phyloP scores from a whole-genome alignment of 208 protist species.

The Strigomonas culicis region DNA sequence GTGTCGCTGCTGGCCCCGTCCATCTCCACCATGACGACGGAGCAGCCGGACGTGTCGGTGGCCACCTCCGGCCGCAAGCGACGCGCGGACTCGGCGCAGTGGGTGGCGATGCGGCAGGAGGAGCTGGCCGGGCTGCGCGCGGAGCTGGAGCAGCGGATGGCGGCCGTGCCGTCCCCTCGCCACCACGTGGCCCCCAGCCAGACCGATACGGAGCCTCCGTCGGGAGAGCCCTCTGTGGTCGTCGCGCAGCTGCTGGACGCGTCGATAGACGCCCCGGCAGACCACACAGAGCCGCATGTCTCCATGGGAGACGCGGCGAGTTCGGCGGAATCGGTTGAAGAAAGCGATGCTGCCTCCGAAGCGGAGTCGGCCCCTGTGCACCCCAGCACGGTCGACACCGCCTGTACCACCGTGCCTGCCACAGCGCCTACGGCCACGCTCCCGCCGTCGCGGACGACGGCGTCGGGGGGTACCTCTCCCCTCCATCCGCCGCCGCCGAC shows the following conservation, averaged over 20 bases:
- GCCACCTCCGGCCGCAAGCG: not conserved
- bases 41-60: not conserved
- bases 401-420: no score
- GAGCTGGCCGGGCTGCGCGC: slow-evolving; percentile 41
- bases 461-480: not conserved
- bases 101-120: slow-evolving; percentile 32
- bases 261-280: not conserved
- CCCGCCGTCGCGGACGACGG: no score
- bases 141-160: slow-evolving; percentile 21
- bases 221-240: not conserved
- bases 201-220: not conserved
- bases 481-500: not conserved
- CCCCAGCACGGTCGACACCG: no score
- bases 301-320: not conserved
- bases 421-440: no score
- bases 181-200: not conserved
- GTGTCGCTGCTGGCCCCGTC: not conserved
- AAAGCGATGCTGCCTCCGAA: no score
- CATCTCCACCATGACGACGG: not conserved
- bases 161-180: not conserved
- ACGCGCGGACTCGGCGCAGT: slow-evolving; percentile 21
- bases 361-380: no score
- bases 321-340: not conserved
- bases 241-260: not conserved
- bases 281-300: not conserved